A percentile compares a stretch with the other conserved stretches of the same genome.
phyloP scores from a whole-genome alignment of 192 early-diverging fungal genomes.

The Chytriomyces sp. region DNA sequence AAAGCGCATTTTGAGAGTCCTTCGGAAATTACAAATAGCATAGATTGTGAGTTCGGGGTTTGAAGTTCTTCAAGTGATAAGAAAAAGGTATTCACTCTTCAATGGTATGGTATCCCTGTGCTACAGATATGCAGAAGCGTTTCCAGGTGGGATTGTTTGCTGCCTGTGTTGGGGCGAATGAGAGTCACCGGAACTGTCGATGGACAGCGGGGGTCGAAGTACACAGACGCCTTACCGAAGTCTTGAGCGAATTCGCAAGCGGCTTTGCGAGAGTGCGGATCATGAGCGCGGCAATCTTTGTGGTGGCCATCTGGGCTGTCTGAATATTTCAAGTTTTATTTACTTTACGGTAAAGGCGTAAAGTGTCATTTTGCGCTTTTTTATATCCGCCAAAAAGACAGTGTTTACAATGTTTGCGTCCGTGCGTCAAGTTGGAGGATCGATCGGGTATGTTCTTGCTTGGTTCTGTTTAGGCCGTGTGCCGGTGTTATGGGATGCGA shows the following conservation, averaged over 20 bases:
- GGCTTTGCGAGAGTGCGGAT: conserved; percentile 54
- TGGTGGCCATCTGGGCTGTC: conserved; percentile 26
- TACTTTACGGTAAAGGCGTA: background rate
- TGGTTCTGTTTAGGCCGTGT: background rate
- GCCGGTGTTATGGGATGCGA: background rate
- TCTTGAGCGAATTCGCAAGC: conserved; percentile 51
- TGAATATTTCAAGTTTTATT: background rate
- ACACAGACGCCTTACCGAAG: conserved; percentile 18
- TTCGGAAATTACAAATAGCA: background rate
- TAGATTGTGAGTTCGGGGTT: conserved; percentile 4
- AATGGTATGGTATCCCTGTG: conserved; percentile 40
- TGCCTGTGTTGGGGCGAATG: conserved; percentile 17
- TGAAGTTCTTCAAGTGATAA: background rate
- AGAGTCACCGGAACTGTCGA: background rate
- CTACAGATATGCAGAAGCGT: conserved; percentile 47
- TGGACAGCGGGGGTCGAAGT: background rate
- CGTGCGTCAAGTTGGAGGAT: conserved; percentile 13
- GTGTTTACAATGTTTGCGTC: conserved; percentile 11
- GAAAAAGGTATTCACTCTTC: conserved; percentile 29
- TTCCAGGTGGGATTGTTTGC: conserved; percentile 42
- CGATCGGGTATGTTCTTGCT: background rate
- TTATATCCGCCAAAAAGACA: background rate
- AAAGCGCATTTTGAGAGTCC: conserved; percentile 46
- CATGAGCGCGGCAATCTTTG: conserved; percentile 50
- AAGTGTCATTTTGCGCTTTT: conserved; percentile 3